These are phyloP conservation scores for Penicillium crustosum DNA, from an alignment of 2,329 filamentous ascomycete species.

Conservation along the genomic window DNA sequence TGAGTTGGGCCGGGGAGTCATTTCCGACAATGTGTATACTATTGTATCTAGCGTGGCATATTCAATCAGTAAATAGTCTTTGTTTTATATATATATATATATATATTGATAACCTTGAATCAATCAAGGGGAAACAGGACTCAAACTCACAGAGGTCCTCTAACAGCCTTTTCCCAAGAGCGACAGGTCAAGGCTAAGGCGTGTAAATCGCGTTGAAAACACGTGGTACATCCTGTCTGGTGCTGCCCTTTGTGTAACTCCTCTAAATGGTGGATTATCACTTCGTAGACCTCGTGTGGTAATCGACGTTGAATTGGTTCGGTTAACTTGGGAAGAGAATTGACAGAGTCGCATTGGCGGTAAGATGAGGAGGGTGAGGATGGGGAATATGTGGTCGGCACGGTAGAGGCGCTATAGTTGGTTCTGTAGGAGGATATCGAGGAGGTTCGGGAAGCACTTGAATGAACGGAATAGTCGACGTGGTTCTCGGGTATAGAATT, in stretches of 20 bases:
- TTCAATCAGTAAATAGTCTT: neutral
- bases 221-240: slow-evolving; percentile 51
- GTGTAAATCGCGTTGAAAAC: slow-evolving; percentile 56
- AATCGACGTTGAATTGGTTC: slow-evolving; percentile 46
- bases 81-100: neutral
- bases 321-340: slow-evolving; percentile 35
- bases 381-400: slow-evolving; percentile 41
- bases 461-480: slow-evolving; percentile 30
- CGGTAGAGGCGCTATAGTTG: slow-evolving; percentile 39
- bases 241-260: slow-evolving; percentile 43
- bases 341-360: slow-evolving; percentile 41
- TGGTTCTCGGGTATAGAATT: slow-evolving; percentile 23
- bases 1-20: slow-evolving; percentile 48
- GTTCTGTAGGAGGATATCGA: slow-evolving; percentile 41
- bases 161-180: slow-evolving; percentile 56
- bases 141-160: slow-evolving; percentile 49
- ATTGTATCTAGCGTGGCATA: slow-evolving; percentile 44
- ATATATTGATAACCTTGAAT: neutral
- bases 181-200: slow-evolving; percentile 56
- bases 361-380: slow-evolving; percentile 38
- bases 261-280: slow-evolving; percentile 54
- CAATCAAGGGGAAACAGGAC: neutral
- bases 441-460: slow-evolving; percentile 34
- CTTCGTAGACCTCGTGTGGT: slow-evolving; percentile 56
- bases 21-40: slow-evolving; percentile 51